phyloP scores from a whole-genome alignment of 176 grass and related monocot species.

The Zoysia japonica region DNA sequence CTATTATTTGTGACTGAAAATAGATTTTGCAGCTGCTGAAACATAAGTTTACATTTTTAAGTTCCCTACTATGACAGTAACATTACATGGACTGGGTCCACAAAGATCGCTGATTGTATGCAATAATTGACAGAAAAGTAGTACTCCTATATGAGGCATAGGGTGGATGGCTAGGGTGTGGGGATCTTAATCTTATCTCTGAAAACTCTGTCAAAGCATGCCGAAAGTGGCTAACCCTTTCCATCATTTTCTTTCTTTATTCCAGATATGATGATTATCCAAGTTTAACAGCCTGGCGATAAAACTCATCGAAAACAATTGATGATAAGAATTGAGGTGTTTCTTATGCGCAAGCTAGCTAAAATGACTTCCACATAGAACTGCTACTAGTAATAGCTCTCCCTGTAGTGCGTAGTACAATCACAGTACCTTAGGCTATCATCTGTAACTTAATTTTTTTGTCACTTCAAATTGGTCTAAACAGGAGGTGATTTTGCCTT shows the following conservation, averaged over 20 bases:
- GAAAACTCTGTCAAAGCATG: constrained; percentile 65
- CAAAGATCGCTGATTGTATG: background rate
- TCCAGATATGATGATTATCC: constrained; percentile 45
- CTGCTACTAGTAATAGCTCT: no score
- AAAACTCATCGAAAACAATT: constrained; percentile 39
- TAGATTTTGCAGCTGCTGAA: background rate
- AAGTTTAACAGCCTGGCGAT: constrained; percentile 35
- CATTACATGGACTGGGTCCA: constrained; percentile 46
- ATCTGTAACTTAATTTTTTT: constrained; percentile 24
- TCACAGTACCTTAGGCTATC: background rate
- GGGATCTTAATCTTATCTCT: constrained; percentile 98
- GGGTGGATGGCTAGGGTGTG: constrained; percentile 49
- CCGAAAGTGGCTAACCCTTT: constrained; percentile 81
- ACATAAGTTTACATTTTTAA: constrained; percentile 8
- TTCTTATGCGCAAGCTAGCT: background rate
- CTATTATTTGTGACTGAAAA: background rate
- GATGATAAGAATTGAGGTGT: background rate
- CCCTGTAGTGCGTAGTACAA: no score
- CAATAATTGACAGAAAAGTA: constrained; percentile 50
- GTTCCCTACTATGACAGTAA: constrained; percentile 42
- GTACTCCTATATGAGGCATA: constrained; percentile 35
- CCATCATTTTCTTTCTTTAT: constrained; percentile 81
- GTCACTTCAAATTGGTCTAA: constrained; percentile 15
- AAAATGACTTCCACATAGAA: background rate
- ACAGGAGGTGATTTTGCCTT: background rate